These are phyloP conservation scores for Exophiala spinifera DNA, from an alignment of 2,329 filamentous ascomycete species.

Conservation along the genomic window DNA sequence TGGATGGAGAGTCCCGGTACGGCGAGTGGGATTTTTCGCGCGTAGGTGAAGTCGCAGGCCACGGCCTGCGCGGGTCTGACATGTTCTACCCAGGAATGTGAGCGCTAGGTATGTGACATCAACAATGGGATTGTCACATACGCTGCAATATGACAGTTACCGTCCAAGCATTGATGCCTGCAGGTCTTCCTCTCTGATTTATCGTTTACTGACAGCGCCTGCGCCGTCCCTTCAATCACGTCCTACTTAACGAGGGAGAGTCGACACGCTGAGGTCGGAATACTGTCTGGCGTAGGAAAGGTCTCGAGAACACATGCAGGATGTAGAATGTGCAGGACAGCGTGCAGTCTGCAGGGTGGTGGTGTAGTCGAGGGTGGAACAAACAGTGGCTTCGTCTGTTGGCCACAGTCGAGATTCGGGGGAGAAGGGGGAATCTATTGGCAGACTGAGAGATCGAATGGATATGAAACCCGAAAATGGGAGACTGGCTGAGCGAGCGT, in stretches of 20 bases:
- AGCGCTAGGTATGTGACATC: constrained; percentile 10
- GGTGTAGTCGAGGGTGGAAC: neutral
- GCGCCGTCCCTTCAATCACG: constrained; percentile 9
- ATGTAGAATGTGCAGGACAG: neutral
- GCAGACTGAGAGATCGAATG: neutral
- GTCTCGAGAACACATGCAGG: neutral
- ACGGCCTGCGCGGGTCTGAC: constrained; percentile 60
- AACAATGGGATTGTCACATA: constrained; percentile 16
- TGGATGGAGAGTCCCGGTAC: constrained; percentile 66
- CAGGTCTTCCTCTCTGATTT: neutral
- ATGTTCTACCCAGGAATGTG: constrained; percentile 33
- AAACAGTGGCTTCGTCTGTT: neutral
- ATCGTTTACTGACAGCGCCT: constrained; percentile 13
- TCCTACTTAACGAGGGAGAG: neutral
- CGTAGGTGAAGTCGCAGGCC: constrained; percentile 56
- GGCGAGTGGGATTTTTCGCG: constrained; percentile 58
- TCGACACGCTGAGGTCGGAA: neutral
- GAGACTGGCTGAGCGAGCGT: neutral
- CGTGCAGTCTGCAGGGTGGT: neutral
- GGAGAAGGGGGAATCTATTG: neutral
- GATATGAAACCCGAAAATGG: neutral
- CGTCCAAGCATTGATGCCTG: neutral
- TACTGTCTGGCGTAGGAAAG: neutral
- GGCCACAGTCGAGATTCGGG: neutral
- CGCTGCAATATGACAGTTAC: neutral